These are phyloP conservation scores for Sordaria brevicollis DNA, from an alignment of 495 filamentous ascomycete genomes.

Conservation along the genomic window DNA sequence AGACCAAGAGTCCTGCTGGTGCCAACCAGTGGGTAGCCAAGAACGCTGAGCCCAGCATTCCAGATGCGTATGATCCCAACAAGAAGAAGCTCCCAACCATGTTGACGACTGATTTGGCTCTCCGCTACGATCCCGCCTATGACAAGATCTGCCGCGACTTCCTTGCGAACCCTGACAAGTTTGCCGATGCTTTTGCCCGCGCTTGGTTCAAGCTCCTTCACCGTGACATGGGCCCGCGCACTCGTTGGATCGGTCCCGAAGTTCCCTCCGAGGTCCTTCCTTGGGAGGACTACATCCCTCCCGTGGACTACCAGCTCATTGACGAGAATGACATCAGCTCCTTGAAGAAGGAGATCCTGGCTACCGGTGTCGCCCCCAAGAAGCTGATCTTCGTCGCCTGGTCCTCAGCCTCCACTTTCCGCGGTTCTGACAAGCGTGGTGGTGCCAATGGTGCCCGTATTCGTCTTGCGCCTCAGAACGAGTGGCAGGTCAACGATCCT, in stretches of 20 bases:
- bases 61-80: slow-evolving; percentile 52
- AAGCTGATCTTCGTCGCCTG: slow-evolving; percentile 52
- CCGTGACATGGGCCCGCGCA: slow-evolving; percentile 60
- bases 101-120: slow-evolving; percentile 61
- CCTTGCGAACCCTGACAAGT: slow-evolving; percentile 52
- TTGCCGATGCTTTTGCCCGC: slow-evolving; percentile 53
- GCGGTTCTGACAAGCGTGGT: slow-evolving; percentile 64
- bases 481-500: slow-evolving; percentile 61
- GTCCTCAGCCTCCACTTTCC: slow-evolving; percentile 64
- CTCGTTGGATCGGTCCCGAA: slow-evolving; percentile 60
- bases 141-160: slow-evolving; percentile 63
- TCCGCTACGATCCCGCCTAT: slow-evolving; percentile 57
- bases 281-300: slow-evolving; percentile 59
- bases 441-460: slow-evolving; percentile 67
- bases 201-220: slow-evolving; percentile 75
- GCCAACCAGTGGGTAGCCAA: slow-evolving; percentile 67
- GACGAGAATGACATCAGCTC: slow-evolving; percentile 46
- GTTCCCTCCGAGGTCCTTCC: slow-evolving; percentile 48
- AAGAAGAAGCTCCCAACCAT: slow-evolving; percentile 58
- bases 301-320: slow-evolving; percentile 42
- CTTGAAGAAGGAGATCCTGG: slow-evolving; percentile 56
- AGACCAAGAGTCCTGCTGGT: slow-evolving; percentile 60
- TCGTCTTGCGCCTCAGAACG: slow-evolving; percentile 55
- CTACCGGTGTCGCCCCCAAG: slow-evolving; percentile 40
- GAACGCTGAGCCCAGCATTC: slow-evolving; percentile 51